A percentile compares a stretch with the other conserved stretches of the same genome.
Evolutionary conservation across 1,284 basidiomycete genomes (phyloP).

Genomic region (Mycosarcoma maydis): DNA sequence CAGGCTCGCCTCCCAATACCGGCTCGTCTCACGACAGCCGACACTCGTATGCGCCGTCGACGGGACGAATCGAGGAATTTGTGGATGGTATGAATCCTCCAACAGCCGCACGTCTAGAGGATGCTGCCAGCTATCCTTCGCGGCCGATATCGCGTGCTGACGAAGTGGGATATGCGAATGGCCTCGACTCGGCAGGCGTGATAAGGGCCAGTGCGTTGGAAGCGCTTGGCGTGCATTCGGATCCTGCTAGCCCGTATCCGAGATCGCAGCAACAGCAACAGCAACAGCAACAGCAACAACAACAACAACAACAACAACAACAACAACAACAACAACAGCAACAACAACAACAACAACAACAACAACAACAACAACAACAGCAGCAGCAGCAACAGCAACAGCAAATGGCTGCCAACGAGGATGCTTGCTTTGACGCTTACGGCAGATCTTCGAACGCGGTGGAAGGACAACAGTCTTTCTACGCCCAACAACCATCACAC

Average conservation of each 20-base stretch:
- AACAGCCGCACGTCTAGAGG: conserved; percentile 14
- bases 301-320: conserved; percentile 11
- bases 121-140: conserved; percentile 14
- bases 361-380: conserved; percentile 8
- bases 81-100: conserved; percentile 20
- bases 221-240: conserved; percentile 15
- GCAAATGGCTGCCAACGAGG: conserved; percentile 1
- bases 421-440: conserved; percentile 6
- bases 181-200: conserved; percentile 30
- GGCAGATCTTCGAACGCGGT: conserved; percentile 3
- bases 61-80: conserved; percentile 21
- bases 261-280: conserved; percentile 7
- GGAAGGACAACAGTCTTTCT: conserved; percentile 20
- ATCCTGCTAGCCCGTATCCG: conserved; percentile 30
- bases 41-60: conserved; percentile 19
- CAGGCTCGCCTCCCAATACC: conserved; percentile 38
- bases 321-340: conserved; percentile 8
- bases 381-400: conserved; percentile 9
- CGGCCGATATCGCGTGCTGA: conserved; percentile 31
- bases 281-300: conserved; percentile 11
- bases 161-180: conserved; percentile 22
- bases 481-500: conserved; percentile 11
- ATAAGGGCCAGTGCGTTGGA: conserved; percentile 13
- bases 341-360: conserved; percentile 11
- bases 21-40: conserved; percentile 41